These are phyloP conservation scores for Suhomyces faveliae DNA, from an alignment of 805 yeast genomes.

Conservation along the genomic window DNA sequence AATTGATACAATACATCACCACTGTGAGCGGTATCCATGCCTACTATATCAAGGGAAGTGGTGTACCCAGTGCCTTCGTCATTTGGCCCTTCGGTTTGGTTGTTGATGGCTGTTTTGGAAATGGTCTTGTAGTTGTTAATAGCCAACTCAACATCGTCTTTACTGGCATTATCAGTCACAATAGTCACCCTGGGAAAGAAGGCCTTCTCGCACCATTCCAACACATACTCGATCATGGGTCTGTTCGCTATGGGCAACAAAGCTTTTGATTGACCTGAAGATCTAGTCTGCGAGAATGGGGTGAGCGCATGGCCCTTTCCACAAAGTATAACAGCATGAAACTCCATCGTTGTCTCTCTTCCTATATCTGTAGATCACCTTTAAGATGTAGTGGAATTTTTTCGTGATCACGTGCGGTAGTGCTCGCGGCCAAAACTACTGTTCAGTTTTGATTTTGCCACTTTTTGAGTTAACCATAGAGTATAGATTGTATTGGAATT, in stretches of 20 bases:
- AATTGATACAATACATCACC: constrained; percentile 60
- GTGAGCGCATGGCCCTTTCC: constrained; percentile 74
- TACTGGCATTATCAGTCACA: constrained; percentile 51
- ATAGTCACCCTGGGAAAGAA: constrained; percentile 70
- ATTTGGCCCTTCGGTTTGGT: constrained; percentile 7
- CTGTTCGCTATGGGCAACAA: constrained; percentile 84
- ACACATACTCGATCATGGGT: constrained; percentile 82
- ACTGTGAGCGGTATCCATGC: constrained; percentile 49
- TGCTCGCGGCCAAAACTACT: not conserved
- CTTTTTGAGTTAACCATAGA: not conserved
- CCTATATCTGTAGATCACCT: not conserved
- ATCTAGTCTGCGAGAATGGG: constrained; percentile 66
- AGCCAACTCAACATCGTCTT: constrained; percentile 46
- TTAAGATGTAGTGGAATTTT: not conserved
- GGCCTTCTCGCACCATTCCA: constrained; percentile 92
- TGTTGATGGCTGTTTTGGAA: constrained; percentile 16
- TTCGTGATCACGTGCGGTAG: constrained; percentile 1
- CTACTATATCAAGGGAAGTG: constrained; percentile 23
- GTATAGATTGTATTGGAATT: not conserved
- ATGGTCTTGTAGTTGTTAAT: constrained; percentile 49
- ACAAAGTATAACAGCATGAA: constrained; percentile 87
- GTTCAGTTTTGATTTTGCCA: constrained; percentile 2
- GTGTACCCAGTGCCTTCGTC: constrained; percentile 18
- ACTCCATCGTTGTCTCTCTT: constrained; percentile 66
- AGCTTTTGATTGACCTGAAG: constrained; percentile 76